phyloP scores from a whole-genome alignment of 2,329 filamentous ascomycete species.

The Ambrosiella cleistominuta region DNA sequence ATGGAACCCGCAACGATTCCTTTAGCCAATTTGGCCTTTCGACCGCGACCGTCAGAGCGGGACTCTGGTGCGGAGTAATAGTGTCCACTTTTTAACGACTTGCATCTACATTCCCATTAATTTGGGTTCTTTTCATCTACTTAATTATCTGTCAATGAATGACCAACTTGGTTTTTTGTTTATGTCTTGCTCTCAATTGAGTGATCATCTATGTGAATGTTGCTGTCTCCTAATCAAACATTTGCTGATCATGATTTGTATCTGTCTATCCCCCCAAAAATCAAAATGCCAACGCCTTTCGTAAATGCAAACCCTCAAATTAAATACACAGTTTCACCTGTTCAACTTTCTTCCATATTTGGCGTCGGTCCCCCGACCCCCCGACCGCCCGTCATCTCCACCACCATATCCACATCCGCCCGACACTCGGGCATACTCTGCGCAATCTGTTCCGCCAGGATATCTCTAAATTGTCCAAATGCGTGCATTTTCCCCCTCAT shows the following conservation, averaged over 20 bases:
- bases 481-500: conserved; percentile 46
- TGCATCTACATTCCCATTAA: neutral
- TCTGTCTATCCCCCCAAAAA: neutral
- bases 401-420: conserved; percentile 33
- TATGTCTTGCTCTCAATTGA: too few relatives aligned
- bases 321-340: neutral
- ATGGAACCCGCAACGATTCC: too few relatives aligned
- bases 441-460: conserved; percentile 40
- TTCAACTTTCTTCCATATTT: neutral
- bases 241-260: too few relatives aligned
- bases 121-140: neutral
- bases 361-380: conserved; percentile 1
- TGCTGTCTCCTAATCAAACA: too few relatives aligned
- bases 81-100: neutral
- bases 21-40: neutral
- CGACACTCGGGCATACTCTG: conserved; percentile 41
- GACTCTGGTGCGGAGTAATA: neutral
- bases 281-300: neutral
- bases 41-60: neutral
- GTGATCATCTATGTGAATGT: too few relatives aligned
- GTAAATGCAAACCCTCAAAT: neutral
- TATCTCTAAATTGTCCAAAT: conserved; percentile 43
- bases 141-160: neutral
- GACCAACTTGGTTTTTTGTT: too few relatives aligned
- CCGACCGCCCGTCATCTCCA: conserved; percentile 25